phyloP scores from a whole-genome alignment of 495 filamentous ascomycete genomes.

The Xylaria intraflava region DNA sequence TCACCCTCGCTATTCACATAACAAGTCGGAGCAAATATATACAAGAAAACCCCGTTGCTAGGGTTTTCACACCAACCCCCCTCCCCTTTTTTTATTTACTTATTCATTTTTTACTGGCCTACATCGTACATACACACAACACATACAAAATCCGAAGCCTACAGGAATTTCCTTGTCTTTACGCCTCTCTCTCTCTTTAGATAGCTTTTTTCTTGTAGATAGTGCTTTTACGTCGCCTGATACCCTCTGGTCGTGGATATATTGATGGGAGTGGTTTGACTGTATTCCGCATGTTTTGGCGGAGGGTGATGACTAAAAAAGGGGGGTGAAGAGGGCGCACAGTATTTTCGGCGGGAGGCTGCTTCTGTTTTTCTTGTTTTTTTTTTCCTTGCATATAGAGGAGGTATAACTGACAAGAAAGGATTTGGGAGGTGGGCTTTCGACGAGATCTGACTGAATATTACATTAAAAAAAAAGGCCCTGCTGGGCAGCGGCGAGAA shows the following conservation, averaged over 20 bases:
- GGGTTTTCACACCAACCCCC: no score
- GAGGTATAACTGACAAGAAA: neutral
- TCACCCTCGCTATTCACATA: neutral
- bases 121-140: neutral
- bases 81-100: no score
- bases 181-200: slow-evolving; percentile 1
- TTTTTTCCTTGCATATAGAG: neutral
- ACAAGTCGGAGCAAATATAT: neutral
- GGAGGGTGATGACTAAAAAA: neutral
- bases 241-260: slow-evolving; percentile 11
- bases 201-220: slow-evolving; percentile 4
- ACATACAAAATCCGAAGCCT: neutral
- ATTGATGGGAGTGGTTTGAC: neutral
- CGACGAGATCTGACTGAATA: neutral
- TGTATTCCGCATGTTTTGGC: neutral
- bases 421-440: no score
- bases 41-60: no score
- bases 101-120: neutral
- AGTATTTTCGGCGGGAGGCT: neutral
- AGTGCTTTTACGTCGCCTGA: neutral
- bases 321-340: slow-evolving; percentile 5
- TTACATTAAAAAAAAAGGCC: neutral
- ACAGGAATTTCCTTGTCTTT: neutral
- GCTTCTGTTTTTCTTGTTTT: neutral
- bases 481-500: slow-evolving; percentile 7